These are phyloP conservation scores for Puccinia brachypodii DNA, from an alignment of 1,284 basidiomycete genomes.

Conservation along the genomic window DNA sequence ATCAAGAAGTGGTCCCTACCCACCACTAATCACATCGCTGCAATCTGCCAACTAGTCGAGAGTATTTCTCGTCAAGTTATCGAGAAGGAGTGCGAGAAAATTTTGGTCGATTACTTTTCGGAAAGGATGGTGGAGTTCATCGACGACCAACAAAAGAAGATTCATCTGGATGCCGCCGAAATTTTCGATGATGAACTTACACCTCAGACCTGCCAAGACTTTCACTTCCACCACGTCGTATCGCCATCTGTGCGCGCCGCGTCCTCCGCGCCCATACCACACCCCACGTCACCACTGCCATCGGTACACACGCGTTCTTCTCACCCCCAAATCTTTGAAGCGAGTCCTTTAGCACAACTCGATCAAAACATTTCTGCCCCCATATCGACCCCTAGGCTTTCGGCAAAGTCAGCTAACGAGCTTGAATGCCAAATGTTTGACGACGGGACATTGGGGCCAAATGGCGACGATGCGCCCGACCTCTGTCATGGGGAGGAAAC, in stretches of 20 bases:
- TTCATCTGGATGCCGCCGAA: constrained; percentile 6
- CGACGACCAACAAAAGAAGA: not conserved
- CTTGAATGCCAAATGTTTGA: no score
- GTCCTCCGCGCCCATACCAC: no score
- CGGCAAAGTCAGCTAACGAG: no score
- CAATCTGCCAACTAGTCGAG: not conserved
- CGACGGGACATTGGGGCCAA: no score
- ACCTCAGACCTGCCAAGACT: constrained; percentile 7
- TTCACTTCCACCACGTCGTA: not conserved
- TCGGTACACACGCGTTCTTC: no score
- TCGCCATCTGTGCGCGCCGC: not conserved
- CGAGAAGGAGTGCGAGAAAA: not conserved
- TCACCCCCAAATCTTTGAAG: no score
- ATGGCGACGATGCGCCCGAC: not conserved
- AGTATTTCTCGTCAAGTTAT: not conserved
- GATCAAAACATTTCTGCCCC: no score
- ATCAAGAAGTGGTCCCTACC: not conserved
- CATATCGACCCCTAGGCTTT: no score
- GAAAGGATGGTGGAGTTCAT: constrained; percentile 12
- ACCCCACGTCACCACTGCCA: no score
- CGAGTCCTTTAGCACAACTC: no score
- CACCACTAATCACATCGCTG: constrained; percentile 17
- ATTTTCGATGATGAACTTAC: constrained; percentile 4
- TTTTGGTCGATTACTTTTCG: constrained; percentile 13
- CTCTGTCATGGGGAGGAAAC: not conserved